Conservation (phyloP, 176 grass and related monocot genomes). For the Themeda triandra region DNA sequence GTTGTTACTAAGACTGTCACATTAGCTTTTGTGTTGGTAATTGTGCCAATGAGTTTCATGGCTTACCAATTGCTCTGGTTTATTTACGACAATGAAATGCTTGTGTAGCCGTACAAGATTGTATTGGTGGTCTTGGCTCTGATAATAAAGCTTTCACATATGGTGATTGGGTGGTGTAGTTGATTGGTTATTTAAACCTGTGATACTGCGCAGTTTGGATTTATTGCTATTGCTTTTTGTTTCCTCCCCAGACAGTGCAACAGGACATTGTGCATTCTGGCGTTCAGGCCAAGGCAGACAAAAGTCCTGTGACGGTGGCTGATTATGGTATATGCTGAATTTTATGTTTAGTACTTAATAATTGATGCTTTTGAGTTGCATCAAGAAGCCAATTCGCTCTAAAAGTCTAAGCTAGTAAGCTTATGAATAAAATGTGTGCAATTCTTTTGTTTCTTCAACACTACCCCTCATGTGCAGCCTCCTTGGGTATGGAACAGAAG, state of each 20-base stretch:
- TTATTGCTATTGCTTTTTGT: constrained; percentile 13
- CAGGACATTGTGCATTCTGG: constrained; percentile 74
- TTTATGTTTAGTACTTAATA: neutral
- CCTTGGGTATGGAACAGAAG: neutral
- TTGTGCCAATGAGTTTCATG: neutral
- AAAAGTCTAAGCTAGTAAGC: neutral
- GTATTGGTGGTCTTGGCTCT: too few species aligned
- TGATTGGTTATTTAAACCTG: neutral
- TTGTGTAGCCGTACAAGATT: too few species aligned
- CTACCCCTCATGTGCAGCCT: neutral
- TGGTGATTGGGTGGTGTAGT: neutral
- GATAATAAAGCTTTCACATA: neutral
- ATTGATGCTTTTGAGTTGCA: neutral
- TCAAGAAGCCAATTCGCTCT: neutral
- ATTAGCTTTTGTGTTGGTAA: too few species aligned
- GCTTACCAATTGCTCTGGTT: neutral
- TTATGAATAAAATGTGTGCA: neutral
- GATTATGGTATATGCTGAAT: constrained; percentile 70
- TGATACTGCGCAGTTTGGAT: neutral
- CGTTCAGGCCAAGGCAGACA: constrained; percentile 82
- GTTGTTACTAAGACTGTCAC: too few species aligned
- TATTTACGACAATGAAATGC: too few species aligned
- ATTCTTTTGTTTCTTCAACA: neutral
- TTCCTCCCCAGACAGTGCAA: constrained; percentile 61
- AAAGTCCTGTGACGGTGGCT: constrained; percentile 87